Evolutionary conservation across 306 rosid species (phyloP).

Genomic region (Glycine soja): DNA sequence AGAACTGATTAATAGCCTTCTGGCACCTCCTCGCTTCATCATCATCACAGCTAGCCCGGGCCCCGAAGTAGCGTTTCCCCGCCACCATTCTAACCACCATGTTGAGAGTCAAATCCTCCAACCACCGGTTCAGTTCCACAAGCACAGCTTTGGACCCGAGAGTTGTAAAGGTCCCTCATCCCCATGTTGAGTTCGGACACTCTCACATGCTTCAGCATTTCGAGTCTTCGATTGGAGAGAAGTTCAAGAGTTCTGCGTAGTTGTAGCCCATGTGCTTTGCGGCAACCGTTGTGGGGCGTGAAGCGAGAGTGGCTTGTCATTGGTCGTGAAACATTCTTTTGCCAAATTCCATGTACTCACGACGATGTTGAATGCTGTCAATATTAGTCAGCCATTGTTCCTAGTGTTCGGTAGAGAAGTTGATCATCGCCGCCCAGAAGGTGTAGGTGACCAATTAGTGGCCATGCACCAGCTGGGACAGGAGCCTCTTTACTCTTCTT

Average conservation of each 20-base stretch:
- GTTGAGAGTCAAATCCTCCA: constrained; percentile 58
- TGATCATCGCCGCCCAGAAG: constrained; percentile 54
- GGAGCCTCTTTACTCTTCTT: constrained; percentile 46
- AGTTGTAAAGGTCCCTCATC: constrained; percentile 35
- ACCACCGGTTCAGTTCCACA: constrained; percentile 54
- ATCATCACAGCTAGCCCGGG: constrained; percentile 34
- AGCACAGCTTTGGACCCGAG: constrained; percentile 34
- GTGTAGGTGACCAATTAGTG: constrained; percentile 65
- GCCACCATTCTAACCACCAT: constrained; percentile 69
- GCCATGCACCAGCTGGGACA: constrained; percentile 54
- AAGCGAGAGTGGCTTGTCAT: constrained; percentile 63
- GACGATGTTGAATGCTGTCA: constrained; percentile 55
- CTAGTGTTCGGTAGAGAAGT: constrained; percentile 59
- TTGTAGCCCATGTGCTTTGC: constrained; percentile 64
- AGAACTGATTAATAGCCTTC: constrained; percentile 56
- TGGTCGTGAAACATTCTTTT: constrained; percentile 63
- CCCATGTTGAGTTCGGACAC: constrained; percentile 52
- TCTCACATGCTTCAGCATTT: constrained; percentile 59
- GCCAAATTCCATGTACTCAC: constrained; percentile 69
- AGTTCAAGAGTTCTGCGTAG: constrained; percentile 58
- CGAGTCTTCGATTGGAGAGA: constrained; percentile 59
- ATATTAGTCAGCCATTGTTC: constrained; percentile 59
- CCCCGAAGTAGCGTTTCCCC: constrained; percentile 63
- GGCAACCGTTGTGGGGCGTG: constrained; percentile 60
- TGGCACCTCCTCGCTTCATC: constrained; percentile 55